A percentile compares a stretch with the other conserved stretches of the same genome.
phyloP scores from a whole-genome alignment of 768 basidiomycete genomes.

The Boletus rex-veris region DNA sequence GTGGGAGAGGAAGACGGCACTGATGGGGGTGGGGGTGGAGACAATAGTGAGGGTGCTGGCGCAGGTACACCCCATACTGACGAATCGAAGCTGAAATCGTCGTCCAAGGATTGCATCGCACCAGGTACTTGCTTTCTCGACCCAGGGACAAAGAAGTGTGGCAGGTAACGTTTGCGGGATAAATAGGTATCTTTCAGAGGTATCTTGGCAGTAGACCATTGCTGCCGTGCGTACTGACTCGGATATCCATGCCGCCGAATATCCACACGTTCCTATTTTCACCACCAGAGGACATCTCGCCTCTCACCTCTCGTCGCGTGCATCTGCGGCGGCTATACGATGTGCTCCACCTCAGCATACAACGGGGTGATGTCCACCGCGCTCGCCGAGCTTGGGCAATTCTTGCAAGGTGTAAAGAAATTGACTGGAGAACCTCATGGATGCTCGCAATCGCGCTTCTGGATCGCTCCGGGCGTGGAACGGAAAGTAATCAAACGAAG shows the following conservation, averaged over 20 bases:
- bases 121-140: background rate
- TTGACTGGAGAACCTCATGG: constrained; percentile 74
- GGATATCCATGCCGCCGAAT: constrained; percentile 15
- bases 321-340: constrained; percentile 77
- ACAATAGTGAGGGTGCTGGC: constrained; percentile 29
- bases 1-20: constrained; percentile 28
- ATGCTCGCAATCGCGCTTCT: constrained; percentile 59
- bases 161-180: constrained; percentile 1
- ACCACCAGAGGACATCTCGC: constrained; percentile 46
- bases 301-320: constrained; percentile 56
- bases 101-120: constrained; percentile 50
- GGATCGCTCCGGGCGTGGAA: constrained; percentile 30
- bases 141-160: constrained; percentile 4
- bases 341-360: constrained; percentile 66
- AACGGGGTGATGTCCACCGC: constrained; percentile 57
- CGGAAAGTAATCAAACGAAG: constrained; percentile 32
- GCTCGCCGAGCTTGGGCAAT: constrained; percentile 74
- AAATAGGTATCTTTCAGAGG: background rate
- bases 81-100: constrained; percentile 67
- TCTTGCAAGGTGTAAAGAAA: constrained; percentile 71
- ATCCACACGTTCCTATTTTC: constrained; percentile 60
- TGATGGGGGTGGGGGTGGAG: constrained; percentile 18
- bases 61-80: constrained; percentile 67
- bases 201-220: too few relatives aligned
- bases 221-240: too few relatives aligned